These are phyloP conservation scores for Radiomyces spectabilis DNA, from an alignment of 192 early-diverging fungal genomes.

Conservation along the genomic window DNA sequence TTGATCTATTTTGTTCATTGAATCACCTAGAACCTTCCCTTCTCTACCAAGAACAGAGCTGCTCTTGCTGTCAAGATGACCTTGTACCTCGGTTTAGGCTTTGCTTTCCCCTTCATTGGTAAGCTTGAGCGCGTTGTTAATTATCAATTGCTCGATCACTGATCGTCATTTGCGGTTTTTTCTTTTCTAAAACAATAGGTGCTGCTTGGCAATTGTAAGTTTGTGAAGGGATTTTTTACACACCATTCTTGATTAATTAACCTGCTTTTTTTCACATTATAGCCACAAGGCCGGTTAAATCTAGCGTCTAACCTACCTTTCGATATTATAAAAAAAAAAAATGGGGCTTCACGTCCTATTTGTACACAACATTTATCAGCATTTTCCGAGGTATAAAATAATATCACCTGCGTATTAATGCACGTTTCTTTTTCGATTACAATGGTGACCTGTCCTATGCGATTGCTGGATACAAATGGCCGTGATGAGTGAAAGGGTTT, in stretches of 20 bases:
- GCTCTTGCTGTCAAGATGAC: slow-evolving; percentile 44
- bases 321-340: too few species aligned
- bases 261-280: not conserved
- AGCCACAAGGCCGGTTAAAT: slow-evolving; percentile 29
- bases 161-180: too few species aligned
- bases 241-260: slow-evolving; percentile 4
- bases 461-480: too few species aligned
- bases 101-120: slow-evolving; percentile 49
- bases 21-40: slow-evolving; percentile 59
- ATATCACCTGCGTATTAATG: too few species aligned
- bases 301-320: not conserved
- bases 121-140: too few species aligned
- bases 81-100: slow-evolving; percentile 45
- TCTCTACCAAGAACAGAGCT: slow-evolving; percentile 50
- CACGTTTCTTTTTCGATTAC: too few species aligned
- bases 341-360: too few species aligned
- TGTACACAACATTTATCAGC: too few species aligned
- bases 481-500: too few species aligned
- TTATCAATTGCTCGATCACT: too few species aligned
- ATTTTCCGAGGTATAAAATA: too few species aligned
- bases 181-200: slow-evolving; percentile 17
- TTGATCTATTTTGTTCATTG: not conserved
- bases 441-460: too few species aligned
- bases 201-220: slow-evolving; percentile 33
- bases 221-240: not conserved